Evolutionary conservation across 441 rosid genomes (phyloP), one percentile per base, ranked within the genome.

Genomic region (Jatropha podagrica): DNA sequence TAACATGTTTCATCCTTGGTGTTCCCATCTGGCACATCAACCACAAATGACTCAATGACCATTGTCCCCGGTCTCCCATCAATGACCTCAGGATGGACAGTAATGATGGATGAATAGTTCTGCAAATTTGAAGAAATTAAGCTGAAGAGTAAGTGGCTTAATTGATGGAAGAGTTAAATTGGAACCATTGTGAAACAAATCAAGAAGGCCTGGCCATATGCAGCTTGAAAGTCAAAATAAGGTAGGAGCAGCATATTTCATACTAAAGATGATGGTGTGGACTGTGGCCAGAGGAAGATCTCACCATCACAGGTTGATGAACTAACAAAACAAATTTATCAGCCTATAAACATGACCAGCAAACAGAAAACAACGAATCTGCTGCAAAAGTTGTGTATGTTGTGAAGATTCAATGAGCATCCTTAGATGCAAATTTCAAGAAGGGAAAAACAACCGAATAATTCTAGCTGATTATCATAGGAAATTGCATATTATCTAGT

Each of bases 1-100:
- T 83, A 92, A 83, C 97, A 92, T 11, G 98, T 92, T 80, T 93
- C 98, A 11, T 93, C 98, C 80, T 81, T 84, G 13, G 98, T 91
- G 80, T 93, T 93, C 62, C 96, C 97, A 55, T 90, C 89, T 14
- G 98, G 96, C 76, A 92, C 89, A 68, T 93, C 98, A 68, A 93
- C 97, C 40, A 87, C 88, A 73, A 86, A 93, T 46, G 98, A 93
- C 71, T 93, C 98, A 0, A 90, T 85, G 76, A 90, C 95, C 87
- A 93, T 82, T 14, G 97, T 90, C 76, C 96, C 98, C 0, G 85
- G 83, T 76, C 90, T 88, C 65, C 96, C 98, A 46, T 91, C 97
- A 2, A 90, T 86, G 20, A 83, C 82, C 83, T 89, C 91, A 0
- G 97, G 92, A 82, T 94, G 97, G 71, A 92, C 93, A 2, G 94